Evolutionary conservation across 352 stramenopile genomes (phyloP).

Genomic region (Phytophthora ramorum): DNA sequence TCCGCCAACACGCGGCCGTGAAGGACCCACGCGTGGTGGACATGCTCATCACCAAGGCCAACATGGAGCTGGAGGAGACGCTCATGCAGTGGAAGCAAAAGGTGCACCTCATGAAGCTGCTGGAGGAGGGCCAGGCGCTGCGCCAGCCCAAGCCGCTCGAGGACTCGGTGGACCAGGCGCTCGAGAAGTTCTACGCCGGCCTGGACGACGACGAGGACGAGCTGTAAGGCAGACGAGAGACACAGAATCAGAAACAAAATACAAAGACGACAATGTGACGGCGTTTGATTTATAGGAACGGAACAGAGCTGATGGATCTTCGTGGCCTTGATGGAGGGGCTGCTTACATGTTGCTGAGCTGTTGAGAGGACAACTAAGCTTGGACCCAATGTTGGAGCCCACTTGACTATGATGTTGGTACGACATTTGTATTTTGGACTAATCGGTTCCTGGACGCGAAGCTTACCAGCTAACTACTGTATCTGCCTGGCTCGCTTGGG

Average conservation of each 20-base stretch:
- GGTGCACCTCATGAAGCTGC: constrained; percentile 91
- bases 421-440: neutral
- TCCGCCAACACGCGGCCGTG: constrained; percentile 94
- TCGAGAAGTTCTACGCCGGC: constrained; percentile 86
- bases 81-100: constrained; percentile 99
- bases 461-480: neutral
- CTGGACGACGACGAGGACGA: constrained; percentile 78
- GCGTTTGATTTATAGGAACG: constrained; percentile 27
- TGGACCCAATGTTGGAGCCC: no score
- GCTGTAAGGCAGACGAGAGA: constrained; percentile 28
- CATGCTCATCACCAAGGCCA: constrained; percentile 97
- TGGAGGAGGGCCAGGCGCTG: constrained; percentile 72
- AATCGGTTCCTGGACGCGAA: neutral
- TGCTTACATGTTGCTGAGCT: no score
- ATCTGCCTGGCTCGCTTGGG: constrained; percentile 14
- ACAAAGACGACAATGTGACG: constrained; percentile 21
- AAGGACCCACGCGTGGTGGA: constrained; percentile 95
- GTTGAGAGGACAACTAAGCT: no score
- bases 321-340: no score
- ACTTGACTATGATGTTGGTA: no score
- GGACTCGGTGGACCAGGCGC: constrained; percentile 61
- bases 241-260: constrained; percentile 6
- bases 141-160: constrained; percentile 45
- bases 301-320: neutral
- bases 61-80: constrained; percentile 98